Percentiles rank a stretch among this genome's conserved stretches.
These are phyloP conservation scores for Symbiotaphrina buchneri DNA, from an alignment of 495 filamentous ascomycete species.

Conservation along the genomic window DNA sequence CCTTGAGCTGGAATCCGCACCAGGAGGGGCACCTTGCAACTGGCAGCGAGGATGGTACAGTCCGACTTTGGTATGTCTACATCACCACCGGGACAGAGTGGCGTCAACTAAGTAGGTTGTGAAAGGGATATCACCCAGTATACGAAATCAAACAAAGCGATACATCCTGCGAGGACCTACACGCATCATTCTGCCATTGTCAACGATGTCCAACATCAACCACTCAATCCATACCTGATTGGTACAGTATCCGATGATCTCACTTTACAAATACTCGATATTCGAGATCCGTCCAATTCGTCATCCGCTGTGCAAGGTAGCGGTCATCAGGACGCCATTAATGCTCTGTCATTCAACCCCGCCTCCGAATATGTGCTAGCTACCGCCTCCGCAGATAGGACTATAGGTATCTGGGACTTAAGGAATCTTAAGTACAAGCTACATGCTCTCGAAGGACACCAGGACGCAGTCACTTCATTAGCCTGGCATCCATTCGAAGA, in stretches of 20 bases:
- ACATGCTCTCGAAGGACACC: conserved; percentile 67
- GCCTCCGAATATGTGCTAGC: conserved; percentile 68
- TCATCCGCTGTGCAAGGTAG: conserved; percentile 32
- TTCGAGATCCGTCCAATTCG: conserved; percentile 36
- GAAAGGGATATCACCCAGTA: conserved; percentile 57
- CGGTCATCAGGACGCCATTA: conserved; percentile 76
- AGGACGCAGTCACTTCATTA: conserved; percentile 70
- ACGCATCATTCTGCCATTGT: conserved; percentile 79
- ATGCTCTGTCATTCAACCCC: conserved; percentile 83
- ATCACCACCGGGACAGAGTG: background rate
- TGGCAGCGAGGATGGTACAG: conserved; percentile 76
- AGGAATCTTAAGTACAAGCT: conserved; percentile 70
- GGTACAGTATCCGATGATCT: conserved; percentile 91
- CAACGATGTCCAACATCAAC: conserved; percentile 92
- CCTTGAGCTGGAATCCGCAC: conserved; percentile 79
- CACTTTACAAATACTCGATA: conserved; percentile 78
- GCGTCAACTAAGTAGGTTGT: conserved; percentile 3
- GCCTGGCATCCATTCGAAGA: conserved; percentile 85
- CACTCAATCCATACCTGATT: conserved; percentile 56
- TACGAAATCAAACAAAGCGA: conserved; percentile 40
- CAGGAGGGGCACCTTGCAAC: conserved; percentile 63
- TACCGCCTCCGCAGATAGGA: conserved; percentile 85
- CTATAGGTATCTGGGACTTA: conserved; percentile 87
- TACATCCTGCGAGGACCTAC: conserved; percentile 50
- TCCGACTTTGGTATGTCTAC: conserved; percentile 56